Percentiles rank a stretch among this genome's conserved stretches.
Conservation (phyloP, 169 alveolate genomes). For the Plasmodium adleri region DNA sequence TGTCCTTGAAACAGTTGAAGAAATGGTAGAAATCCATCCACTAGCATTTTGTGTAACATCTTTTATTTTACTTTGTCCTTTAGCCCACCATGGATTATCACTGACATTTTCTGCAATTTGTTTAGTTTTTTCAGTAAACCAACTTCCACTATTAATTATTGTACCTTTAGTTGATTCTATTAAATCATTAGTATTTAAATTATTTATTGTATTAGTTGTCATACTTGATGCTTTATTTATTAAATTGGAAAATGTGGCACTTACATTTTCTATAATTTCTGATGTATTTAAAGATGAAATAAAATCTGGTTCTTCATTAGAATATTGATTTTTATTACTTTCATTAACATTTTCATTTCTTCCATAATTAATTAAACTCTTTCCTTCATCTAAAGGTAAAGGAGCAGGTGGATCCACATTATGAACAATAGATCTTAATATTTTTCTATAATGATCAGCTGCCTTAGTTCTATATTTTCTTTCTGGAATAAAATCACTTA, state of each 20-base stretch:
- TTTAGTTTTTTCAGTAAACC: conserved; percentile 76
- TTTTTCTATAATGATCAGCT: conserved; percentile 85
- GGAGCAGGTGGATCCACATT: conserved; percentile 73
- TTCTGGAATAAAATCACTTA: conserved; percentile 80
- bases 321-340: conserved; percentile 38
- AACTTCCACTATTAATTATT: conserved; percentile 63
- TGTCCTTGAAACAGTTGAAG: conserved; percentile 63
- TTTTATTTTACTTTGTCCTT: conserved; percentile 74
- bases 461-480: conserved; percentile 85
- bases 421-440: conserved; percentile 58
- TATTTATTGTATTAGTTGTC: conserved; percentile 63
- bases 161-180: conserved; percentile 74
- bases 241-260: conserved; percentile 61
- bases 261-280: conserved; percentile 57
- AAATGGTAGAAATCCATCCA: conserved; percentile 74
- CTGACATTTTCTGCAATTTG: conserved; percentile 76
- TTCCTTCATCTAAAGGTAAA: conserved; percentile 67
- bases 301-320: conserved; percentile 31
- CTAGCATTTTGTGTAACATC: conserved; percentile 76
- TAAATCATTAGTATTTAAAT: conserved; percentile 61
- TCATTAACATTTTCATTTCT: conserved; percentile 65
- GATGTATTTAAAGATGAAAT: conserved; percentile 54
- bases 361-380: conserved; percentile 48
- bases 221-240: conserved; percentile 62
- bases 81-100: conserved; percentile 75